Evolutionary conservation across 2,329 filamentous ascomycete genomes (phyloP), one percentile per base, ranked within the genome.

Genomic region (Ophiostoma perfectum): DNA sequence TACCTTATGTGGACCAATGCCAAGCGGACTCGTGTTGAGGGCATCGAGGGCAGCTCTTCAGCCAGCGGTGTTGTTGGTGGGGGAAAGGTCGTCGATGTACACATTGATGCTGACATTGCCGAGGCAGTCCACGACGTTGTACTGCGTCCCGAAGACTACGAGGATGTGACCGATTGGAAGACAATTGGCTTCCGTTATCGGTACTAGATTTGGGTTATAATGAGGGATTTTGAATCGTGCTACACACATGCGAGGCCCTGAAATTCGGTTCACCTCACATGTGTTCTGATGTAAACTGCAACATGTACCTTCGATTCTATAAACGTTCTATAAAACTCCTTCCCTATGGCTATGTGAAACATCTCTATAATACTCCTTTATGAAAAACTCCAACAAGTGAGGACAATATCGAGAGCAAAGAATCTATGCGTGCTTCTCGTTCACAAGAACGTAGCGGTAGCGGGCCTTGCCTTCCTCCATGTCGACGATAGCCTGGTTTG

Each of bases 401-500:
- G 27, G 27, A 27, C 27, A 27, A 27, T 27, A 27, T 27, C 27
- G 27, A 27, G 27, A 27, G 27, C 27, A 27, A 27, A 27, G 27
- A 36, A 44, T 44, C 42, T 44, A 36, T 38, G 42, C 63, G 18
- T 64, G 63, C 63, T 64, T 66, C 41, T 55, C 52, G 41, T 66
- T 66, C 8, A 64, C 79, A 60, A 83, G 75, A 8, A 83, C 80
- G 72, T 81, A 84, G 71, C 82, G 75, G 71, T 82, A 84, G 64
- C 81, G 78, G 4, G 82, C 82, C 75, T 85, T 84, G 1, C 86
- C 86, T 0, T 77, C 76, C 9, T 84, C 82, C 79, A 88, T 81
- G 70, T 88, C 85, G n/a, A 87, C 72, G 42, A 88, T 77, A 2
- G 80, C 81, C 75, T 83, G 74, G 75, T 89, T 89, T 1, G 83